A percentile compares a stretch with the other conserved stretches of the same genome.
Evolutionary conservation across 2,329 filamentous ascomycete species (phyloP).

Genomic region (Cryphonectria nitschkei): DNA sequence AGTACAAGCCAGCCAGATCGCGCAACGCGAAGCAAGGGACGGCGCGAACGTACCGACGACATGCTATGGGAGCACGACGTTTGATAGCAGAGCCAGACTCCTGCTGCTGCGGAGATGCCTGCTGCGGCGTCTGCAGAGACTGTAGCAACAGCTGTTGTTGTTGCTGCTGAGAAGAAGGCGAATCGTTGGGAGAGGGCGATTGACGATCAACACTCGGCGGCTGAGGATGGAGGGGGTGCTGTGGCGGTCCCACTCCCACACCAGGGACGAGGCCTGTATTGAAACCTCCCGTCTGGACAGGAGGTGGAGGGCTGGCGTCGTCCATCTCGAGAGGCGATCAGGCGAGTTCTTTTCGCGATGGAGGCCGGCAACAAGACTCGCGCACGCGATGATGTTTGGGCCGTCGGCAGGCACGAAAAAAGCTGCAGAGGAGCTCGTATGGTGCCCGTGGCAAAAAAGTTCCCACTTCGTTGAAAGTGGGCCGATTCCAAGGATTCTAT

Average conservation of each 20-base stretch:
- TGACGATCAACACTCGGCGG: background rate
- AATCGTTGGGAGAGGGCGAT: background rate
- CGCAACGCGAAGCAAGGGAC: conserved; percentile 19
- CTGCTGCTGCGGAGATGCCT: background rate
- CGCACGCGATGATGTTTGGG: background rate
- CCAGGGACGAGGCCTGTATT: conserved; percentile 10
- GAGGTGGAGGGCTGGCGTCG: conserved; percentile 3
- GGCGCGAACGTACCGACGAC: conserved; percentile 49
- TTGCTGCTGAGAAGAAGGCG: background rate
- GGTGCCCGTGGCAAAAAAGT: conserved; percentile 22
- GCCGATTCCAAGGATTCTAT: background rate
- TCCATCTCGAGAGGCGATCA: conserved; percentile 1
- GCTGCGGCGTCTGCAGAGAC: background rate
- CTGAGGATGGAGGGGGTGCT: background rate
- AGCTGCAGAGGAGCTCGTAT: conserved; percentile 12
- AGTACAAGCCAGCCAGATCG: background rate
- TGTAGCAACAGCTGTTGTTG: background rate
- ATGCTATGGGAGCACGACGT: conserved; percentile 56
- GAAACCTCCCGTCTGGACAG: conserved; percentile 4
- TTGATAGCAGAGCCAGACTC: conserved; percentile 42
- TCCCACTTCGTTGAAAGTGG: conserved; percentile 6
- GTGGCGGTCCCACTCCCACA: conserved; percentile 6
- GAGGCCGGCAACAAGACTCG: conserved; percentile 12
- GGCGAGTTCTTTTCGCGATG: conserved; percentile 6
- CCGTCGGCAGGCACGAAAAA: conserved; percentile 17